These are phyloP conservation scores for Fusarium sp. DNA, from an alignment of 2,329 filamentous ascomycete genomes.

Conservation along the genomic window DNA sequence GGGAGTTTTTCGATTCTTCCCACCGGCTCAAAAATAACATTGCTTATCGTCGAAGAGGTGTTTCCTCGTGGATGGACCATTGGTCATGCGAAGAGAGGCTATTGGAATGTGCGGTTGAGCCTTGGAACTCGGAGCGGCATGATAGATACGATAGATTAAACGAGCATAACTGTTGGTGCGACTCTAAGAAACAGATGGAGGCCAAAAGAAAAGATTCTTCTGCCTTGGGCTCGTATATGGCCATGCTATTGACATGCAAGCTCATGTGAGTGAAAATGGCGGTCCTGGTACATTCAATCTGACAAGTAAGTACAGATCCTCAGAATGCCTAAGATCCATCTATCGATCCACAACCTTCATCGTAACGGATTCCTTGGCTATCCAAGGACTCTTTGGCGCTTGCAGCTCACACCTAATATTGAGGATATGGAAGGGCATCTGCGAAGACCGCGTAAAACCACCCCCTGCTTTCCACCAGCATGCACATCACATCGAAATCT, in stretches of 20 bases:
- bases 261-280: not conserved
- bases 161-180: not conserved
- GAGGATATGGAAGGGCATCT: not conserved
- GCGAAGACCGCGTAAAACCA: not conserved
- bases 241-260: not conserved
- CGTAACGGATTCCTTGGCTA: not conserved
- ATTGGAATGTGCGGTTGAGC: not conserved
- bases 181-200: not conserved
- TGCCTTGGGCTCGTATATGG: not conserved
- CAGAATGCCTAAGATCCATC: not conserved
- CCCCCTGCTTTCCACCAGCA: not conserved
- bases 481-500: not conserved
- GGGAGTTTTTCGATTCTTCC: not conserved
- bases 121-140: not conserved
- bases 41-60: not conserved
- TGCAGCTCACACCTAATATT: not conserved
- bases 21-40: not conserved
- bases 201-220: not conserved
- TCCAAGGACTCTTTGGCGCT: not conserved
- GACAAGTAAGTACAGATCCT: not conserved
- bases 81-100: not conserved
- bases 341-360: not conserved
- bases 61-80: not conserved
- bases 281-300: not conserved
- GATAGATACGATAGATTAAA: not conserved